Conservation (phyloP, 345 rosid species). For the Pistacia atlantica region DNA sequence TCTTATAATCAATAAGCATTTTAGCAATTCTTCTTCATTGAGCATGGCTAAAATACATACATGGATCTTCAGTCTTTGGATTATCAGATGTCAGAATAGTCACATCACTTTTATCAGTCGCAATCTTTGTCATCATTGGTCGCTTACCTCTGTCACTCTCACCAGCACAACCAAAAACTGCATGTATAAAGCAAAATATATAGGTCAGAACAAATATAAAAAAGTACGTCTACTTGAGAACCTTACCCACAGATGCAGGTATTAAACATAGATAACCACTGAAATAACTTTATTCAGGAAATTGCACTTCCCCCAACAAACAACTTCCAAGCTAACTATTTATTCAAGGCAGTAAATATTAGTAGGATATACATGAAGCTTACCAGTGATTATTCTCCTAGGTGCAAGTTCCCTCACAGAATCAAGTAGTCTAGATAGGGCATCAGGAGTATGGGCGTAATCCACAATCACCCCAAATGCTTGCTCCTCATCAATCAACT, state of each 20-base stretch:
- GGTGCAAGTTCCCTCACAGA: constrained; percentile 86
- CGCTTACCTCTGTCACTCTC: constrained; percentile 85
- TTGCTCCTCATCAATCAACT: constrained; percentile 91
- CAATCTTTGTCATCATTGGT: constrained; percentile 85
- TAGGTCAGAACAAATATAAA: constrained; percentile 9
- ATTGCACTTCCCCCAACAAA: not conserved
- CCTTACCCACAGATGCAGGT: not conserved
- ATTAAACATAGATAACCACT: not conserved
- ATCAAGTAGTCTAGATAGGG: constrained; percentile 83
- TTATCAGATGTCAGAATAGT: constrained; percentile 92
- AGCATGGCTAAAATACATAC: constrained; percentile 40
- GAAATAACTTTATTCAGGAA: not conserved
- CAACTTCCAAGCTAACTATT: not conserved
- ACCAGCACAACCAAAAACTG: constrained; percentile 84
- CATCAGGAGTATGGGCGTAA: constrained; percentile 80
- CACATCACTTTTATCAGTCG: constrained; percentile 90
- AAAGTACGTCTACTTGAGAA: not conserved
- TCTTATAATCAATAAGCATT: constrained; percentile 2
- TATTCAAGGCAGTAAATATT: not conserved
- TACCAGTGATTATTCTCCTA: constrained; percentile 87
- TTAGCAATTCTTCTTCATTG: not conserved
- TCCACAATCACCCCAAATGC: constrained; percentile 95
- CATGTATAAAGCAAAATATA: constrained; percentile 19
- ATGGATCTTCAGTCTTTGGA: constrained; percentile 86
- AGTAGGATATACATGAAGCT: constrained; percentile 19